phyloP scores from a whole-genome alignment of 2,329 filamentous ascomycete species.

The Botryotinia narcissicola region DNA sequence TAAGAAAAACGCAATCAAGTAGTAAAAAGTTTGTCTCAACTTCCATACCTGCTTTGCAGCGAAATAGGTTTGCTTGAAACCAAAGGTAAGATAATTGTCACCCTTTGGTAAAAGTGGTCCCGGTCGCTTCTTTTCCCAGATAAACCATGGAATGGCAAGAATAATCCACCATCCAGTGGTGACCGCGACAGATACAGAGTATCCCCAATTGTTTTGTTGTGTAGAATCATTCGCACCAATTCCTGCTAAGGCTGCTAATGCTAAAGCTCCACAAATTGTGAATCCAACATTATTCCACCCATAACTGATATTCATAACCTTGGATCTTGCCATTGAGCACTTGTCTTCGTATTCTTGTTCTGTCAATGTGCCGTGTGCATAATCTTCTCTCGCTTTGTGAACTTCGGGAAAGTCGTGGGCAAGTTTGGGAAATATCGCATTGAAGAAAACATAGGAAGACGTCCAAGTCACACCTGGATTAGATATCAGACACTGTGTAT shows the following conservation, averaged over 20 bases:
- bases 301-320: conserved; percentile 38
- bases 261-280: conserved; percentile 33
- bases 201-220: conserved; percentile 36
- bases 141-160: conserved; percentile 37
- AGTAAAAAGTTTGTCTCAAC: conserved; percentile 37
- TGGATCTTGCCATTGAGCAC: conserved; percentile 35
- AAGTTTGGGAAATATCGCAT: conserved; percentile 38
- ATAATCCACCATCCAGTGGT: conserved; percentile 38
- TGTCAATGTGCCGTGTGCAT: conserved; percentile 29
- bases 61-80: conserved; percentile 37
- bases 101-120: conserved; percentile 34
- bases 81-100: conserved; percentile 36
- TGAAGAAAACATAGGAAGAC: conserved; percentile 39
- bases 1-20: conserved; percentile 36
- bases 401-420: conserved; percentile 36
- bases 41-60: conserved; percentile 33
- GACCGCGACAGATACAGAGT: conserved; percentile 36
- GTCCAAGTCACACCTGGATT: conserved; percentile 35
- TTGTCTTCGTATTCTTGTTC: conserved; percentile 33
- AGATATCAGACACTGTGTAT: background rate
- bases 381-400: conserved; percentile 29
- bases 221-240: conserved; percentile 32
- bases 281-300: conserved; percentile 38
- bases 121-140: conserved; percentile 38
- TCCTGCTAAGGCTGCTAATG: conserved; percentile 33